These are phyloP conservation scores for Trichophyton rubrum DNA, from an alignment of 2,329 filamentous ascomycete species.

Conservation along the genomic window DNA sequence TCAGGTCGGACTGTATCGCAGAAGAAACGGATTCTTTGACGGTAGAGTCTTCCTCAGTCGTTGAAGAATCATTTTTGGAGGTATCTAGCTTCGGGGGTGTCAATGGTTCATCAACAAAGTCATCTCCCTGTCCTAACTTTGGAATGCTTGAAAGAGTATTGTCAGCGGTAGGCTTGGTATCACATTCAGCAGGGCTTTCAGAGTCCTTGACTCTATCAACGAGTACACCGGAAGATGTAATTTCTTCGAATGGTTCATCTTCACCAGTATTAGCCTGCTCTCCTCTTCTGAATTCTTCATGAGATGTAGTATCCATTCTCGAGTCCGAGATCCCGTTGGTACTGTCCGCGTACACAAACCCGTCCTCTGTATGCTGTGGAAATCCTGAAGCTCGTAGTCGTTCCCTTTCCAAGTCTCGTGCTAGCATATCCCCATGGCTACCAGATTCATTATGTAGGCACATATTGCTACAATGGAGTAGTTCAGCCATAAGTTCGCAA, in stretches of 20 bases:
- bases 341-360: slow-evolving; percentile 45
- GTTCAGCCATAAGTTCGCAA: slow-evolving; percentile 94
- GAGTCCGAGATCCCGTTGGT: slow-evolving; percentile 23
- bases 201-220: slow-evolving; percentile 61
- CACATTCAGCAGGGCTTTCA: slow-evolving; percentile 39
- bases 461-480: slow-evolving; percentile 98
- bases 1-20: slow-evolving; percentile 42
- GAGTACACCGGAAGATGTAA: slow-evolving; percentile 55
- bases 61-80: neutral
- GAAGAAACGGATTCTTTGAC: slow-evolving; percentile 27
- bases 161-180: slow-evolving; percentile 13
- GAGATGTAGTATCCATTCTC: neutral
- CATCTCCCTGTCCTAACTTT: slow-evolving; percentile 51
- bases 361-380: slow-evolving; percentile 40
- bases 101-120: slow-evolving; percentile 67
- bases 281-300: slow-evolving; percentile 42
- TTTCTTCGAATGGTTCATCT: slow-evolving; percentile 89
- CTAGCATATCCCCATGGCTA: slow-evolving; percentile 71
- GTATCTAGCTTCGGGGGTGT: slow-evolving; percentile 44
- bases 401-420: slow-evolving; percentile 70
- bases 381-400: slow-evolving; percentile 62
- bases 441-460: slow-evolving; percentile 82
- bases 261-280: slow-evolving; percentile 38
- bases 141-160: slow-evolving; percentile 16
- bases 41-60: neutral